Evolutionary conservation across 371 early-diverging fungal species (phyloP).

Genomic region (Quaeritorhiza haematococci): DNA sequence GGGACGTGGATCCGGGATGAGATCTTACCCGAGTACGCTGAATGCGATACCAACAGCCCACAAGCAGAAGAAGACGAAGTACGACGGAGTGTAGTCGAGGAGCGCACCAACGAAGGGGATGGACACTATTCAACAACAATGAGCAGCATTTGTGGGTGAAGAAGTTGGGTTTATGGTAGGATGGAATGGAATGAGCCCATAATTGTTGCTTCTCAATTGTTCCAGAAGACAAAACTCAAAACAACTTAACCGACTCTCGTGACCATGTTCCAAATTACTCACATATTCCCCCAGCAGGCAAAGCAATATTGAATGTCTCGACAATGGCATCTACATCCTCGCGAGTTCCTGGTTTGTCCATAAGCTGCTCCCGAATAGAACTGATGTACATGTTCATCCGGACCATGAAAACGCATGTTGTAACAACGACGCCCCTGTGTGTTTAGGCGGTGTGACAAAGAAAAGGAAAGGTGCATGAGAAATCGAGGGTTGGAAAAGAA

Average conservation of each 20-base stretch:
- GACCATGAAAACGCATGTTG: background rate
- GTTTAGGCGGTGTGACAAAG: no score
- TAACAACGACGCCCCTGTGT: background rate
- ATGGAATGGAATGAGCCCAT: no score
- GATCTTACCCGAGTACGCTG: background rate
- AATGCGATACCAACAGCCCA: background rate
- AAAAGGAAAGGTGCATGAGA: no score
- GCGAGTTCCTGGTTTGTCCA: background rate
- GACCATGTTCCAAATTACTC: background rate
- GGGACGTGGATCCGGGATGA: background rate
- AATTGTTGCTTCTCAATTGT: no score
- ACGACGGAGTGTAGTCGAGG: background rate
- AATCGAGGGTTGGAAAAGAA: no score
- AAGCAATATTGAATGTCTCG: background rate
- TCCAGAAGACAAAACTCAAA: background rate
- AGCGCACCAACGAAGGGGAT: constrained; percentile 1
- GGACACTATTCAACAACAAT: no score
- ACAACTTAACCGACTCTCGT: background rate
- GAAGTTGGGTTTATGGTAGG: background rate
- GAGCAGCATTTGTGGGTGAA: no score
- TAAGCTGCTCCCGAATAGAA: background rate
- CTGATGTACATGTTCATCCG: background rate
- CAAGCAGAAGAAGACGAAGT: background rate
- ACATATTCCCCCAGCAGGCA: constrained; percentile 2
- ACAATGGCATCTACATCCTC: background rate